Base-by-base conservation (phyloP, 495 filamentous ascomycete genomes). In the Penicillium bovifimosum region DNA sequence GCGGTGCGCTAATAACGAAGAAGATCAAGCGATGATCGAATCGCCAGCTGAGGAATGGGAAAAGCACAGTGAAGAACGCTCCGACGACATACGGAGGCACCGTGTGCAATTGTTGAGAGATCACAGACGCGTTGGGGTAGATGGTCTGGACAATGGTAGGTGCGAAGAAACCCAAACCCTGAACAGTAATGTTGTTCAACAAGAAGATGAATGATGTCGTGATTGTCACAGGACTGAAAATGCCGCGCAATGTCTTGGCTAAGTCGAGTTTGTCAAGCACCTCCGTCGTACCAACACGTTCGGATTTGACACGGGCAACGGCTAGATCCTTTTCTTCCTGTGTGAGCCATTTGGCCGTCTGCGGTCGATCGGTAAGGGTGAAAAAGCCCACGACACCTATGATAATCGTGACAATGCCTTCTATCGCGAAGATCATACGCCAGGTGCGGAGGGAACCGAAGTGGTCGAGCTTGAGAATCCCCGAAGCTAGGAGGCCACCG, bases 361-460 rank as follows among this genome's bases (percentile, higher is more conserved):
- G 79, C 0, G 87, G 83, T 2, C 77, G 76, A 61, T 90, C 85
- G 0, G 87, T 88, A 50, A 90, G 69, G 10, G 76, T 76, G 35
- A 80, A 75, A 39, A 75, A 91, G 1, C 77, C 74, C 13, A 83
- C 53, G 3, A 83, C 39, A 1, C 78, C 81, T 2, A 87, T 68
- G 2, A 81, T 44, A 49, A 88, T 74, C 0, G 80, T 84, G 29
- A 88, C 84, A 8, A 90, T 68, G 1, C 88, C 88, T 61, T 92
- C 88, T 20, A 88, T 83, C 9, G 88, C 75, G 63, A 91, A 91
- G 18, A 92, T 75, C 29, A 90, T 76, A 10, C 85, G 74, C 88
- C 88, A 91, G 20, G 75, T 82, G 29, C 62, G 61, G 1, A 79
- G 59, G 44, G 65, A 53, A 8, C 75, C 75, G 38, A 77, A 74